Conservation (phyloP, 371 early-diverging fungal species). For the Lichtheimia ornata region DNA sequence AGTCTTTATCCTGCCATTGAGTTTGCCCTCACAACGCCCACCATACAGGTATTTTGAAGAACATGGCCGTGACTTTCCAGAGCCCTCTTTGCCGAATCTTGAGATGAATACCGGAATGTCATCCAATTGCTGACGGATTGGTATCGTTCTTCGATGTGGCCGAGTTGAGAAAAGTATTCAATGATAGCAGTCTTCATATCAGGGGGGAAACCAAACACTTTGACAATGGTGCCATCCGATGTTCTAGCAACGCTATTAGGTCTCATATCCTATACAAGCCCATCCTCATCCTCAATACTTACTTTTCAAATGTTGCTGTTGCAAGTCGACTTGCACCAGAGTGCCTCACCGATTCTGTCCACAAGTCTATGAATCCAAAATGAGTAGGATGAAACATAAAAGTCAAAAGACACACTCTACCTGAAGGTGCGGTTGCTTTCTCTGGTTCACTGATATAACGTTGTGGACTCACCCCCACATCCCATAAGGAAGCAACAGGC, state of each 20-base stretch:
- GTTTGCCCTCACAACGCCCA: conserved; percentile 19
- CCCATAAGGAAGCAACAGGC: conserved; percentile 28
- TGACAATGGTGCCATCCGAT: conserved; percentile 16
- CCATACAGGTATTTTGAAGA: conserved; percentile 19
- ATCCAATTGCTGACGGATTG: conserved; percentile 39
- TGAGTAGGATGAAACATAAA: not conserved
- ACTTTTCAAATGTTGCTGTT: not conserved
- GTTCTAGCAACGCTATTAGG: no score
- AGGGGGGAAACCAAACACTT: conserved; percentile 40
- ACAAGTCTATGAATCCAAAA: not conserved
- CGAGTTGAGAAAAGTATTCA: conserved; percentile 27
- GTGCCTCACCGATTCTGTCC: not conserved
- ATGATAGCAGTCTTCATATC: conserved; percentile 22
- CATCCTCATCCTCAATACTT: not conserved
- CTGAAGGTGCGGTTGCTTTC: not conserved
- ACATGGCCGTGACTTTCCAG: conserved; percentile 30
- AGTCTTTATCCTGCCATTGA: conserved; percentile 9
- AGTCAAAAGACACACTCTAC: not conserved
- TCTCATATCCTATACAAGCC: not conserved
- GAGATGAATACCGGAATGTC: conserved; percentile 30
- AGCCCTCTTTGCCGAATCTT: conserved; percentile 30
- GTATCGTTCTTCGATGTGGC: conserved; percentile 28
- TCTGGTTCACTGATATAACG: not conserved
- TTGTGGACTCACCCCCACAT: conserved; percentile 27
- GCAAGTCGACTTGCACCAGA: not conserved